A percentile compares a stretch with the other conserved stretches of the same genome.
Evolutionary conservation across 2,329 filamentous ascomycete genomes (phyloP).

Genomic region (Venturia pyrina): DNA sequence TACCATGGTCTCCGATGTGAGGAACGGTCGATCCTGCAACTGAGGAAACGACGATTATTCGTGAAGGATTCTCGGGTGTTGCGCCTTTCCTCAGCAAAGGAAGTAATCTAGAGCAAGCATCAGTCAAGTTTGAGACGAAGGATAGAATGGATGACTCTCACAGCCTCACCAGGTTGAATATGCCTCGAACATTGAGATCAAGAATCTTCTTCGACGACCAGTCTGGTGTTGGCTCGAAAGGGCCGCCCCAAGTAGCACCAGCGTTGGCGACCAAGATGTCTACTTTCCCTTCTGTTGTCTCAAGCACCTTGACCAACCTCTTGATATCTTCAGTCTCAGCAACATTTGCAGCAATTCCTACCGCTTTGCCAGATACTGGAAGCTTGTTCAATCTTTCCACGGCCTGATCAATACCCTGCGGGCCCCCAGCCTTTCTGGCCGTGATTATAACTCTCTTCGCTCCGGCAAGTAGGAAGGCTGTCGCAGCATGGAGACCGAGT

Average conservation of each 20-base stretch:
- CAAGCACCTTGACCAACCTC: constrained; percentile 23
- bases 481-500: constrained; percentile 29
- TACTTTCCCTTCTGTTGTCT: constrained; percentile 22
- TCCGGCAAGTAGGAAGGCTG: constrained; percentile 30
- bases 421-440: constrained; percentile 28
- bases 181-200: constrained; percentile 30
- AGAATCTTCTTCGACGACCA: constrained; percentile 27
- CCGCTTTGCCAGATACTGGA: constrained; percentile 22
- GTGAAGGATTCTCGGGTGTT: constrained; percentile 24
- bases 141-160: constrained; percentile 15
- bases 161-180: constrained; percentile 29
- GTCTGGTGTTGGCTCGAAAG: constrained; percentile 28
- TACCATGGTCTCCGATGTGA: constrained; percentile 27
- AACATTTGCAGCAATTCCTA: constrained; percentile 29
- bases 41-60: constrained; percentile 29
- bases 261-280: constrained; percentile 32
- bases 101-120: constrained; percentile 19
- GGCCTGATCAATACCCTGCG: constrained; percentile 28
- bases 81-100: constrained; percentile 26
- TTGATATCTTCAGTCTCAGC: constrained; percentile 27
- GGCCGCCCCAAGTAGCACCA: constrained; percentile 29
- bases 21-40: constrained; percentile 27
- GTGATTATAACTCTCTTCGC: constrained; percentile 30
- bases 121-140: neutral
- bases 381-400: constrained; percentile 29